Evolutionary conservation across 148 eudicot genomes (phyloP), one percentile per base, ranked within the genome.

Genomic region (Persicaria maculosa): DNA sequence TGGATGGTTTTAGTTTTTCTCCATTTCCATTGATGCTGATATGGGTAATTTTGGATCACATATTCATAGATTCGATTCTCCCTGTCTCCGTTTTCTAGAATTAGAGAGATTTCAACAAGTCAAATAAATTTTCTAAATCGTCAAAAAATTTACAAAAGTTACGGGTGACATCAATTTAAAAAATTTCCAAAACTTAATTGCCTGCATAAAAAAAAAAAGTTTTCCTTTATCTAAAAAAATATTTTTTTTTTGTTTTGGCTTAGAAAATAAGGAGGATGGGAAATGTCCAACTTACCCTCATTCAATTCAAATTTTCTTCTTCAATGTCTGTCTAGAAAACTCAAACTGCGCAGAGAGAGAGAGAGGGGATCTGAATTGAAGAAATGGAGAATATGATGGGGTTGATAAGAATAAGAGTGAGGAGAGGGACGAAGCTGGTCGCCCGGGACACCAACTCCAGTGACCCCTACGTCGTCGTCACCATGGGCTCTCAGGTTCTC

Each of bases 381-480:
- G 8, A 10, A 74, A 81, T 84, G 85, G 81, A 79, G 50, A 55
- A 52, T 1, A 7, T 65, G 25, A 25, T 80, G 40, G 91, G 88
- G 9, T 76, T 80, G 68, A 77, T 88, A 8, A 83, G 53, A 50
- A 67, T 88, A 44, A 48, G 77, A 15, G 83, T 88, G 7, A 64
- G 65, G 14, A 70, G 72, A 77, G 91, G 91, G 0, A 84, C 80
- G 76, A 80, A 88, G 48, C 85, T 88, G 11, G 83, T 84, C 15
- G 80, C 79, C 2, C 77, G 84, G 16, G 88, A 88, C 65, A 40
- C 81, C 1, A 31, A 62, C 52, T 75, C 72, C 83, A 88, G 91
- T 55, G 89, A 88, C 80, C 91, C 91, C 25, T 85, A 80, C 44
- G 79, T 80, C 62, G 80, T 80, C 48, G 74, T 81, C 74, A 50